A percentile compares a stretch with the other conserved stretches of the same genome.
Evolutionary conservation across 192 early-diverging fungal genomes (phyloP).

Genomic region (Gonapodya prolifera): DNA sequence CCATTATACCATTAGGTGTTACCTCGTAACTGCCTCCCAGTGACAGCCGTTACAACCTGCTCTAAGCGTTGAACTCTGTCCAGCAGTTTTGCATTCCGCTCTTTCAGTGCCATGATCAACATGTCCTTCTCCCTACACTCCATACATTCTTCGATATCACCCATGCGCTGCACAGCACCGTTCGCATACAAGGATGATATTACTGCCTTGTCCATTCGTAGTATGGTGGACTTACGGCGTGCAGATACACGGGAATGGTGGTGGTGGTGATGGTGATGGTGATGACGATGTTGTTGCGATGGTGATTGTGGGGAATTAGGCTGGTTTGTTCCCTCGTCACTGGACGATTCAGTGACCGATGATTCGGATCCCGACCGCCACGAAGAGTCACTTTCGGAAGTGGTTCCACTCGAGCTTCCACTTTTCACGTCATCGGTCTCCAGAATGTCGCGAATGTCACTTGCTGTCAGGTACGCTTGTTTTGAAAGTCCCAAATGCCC

Average conservation of each 20-base stretch:
- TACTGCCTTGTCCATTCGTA: background rate
- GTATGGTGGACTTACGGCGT: background rate
- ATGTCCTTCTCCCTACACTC: conserved; percentile 7
- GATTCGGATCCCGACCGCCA: background rate
- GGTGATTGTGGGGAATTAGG: background rate
- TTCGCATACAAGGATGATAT: background rate
- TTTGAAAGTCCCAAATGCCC: background rate
- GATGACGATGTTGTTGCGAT: background rate
- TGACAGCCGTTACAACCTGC: background rate
- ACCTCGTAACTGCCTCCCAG: background rate
- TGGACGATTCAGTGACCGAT: background rate
- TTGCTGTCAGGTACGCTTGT: background rate
- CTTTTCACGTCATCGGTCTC: background rate
- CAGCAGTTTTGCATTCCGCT: background rate
- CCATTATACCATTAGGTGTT: too few relatives aligned
- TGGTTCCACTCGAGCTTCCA: background rate
- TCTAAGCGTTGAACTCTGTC: background rate
- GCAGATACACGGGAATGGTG: background rate
- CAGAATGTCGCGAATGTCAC: background rate
- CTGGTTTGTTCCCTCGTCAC: background rate
- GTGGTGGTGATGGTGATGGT: background rate
- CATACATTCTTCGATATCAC: background rate
- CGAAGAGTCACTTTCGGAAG: background rate
- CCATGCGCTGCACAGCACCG: background rate
- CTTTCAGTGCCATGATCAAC: background rate